Base-by-base conservation (phyloP, 257 asterid species). In the Henckelia pumila region DNA sequence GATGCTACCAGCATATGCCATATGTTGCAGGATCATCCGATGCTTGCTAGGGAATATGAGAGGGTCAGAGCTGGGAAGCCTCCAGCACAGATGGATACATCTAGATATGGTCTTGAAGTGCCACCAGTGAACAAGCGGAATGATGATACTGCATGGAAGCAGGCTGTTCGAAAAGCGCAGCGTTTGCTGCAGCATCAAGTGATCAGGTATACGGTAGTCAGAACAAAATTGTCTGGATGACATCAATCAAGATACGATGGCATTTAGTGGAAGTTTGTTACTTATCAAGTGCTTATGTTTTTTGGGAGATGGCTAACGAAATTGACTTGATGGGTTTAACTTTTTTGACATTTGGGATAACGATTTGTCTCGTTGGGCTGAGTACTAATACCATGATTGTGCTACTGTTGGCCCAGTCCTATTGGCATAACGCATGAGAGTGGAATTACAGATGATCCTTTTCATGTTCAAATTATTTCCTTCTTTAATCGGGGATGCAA, bases 51-150 rank as follows among this genome's bases (percentile, higher is more conserved):
- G 76, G 99, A 94, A 77, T 88, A 88, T 71, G 99, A 94, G 82
- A 82, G 99, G 73, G 96, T 89, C 32, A 83, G 92, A 81, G 93
- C 96, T 64, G 97, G 98, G 77, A 91, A 88, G 79, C 98, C 99
- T 26, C 96, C 96, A 6, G 92, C 81, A 59, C 88, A 70, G 72
- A 86, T 91, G 76, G 98, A 94, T 73, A 82, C 92, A 22, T 84
- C 98, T 71, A 85, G 99, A 76, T 94, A 94, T 66, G 95, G 87
- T 29, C 89, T 94, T 69, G 99, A 91, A 56, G 80, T 80, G 74
- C 99, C 96, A 2, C 88, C 85, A 5, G 68, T 49, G 64, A 88
- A 87, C 85, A 91, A 89, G 76, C 81, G 92, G 66, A 94, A 82
- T 62, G 99, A 94, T 66, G 99, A 94, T 86, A 71, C 84, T 59